Evolutionary conservation across 805 yeast species (phyloP), one percentile per base, ranked within the genome.

Genomic region (Candida coquimbonensis): DNA sequence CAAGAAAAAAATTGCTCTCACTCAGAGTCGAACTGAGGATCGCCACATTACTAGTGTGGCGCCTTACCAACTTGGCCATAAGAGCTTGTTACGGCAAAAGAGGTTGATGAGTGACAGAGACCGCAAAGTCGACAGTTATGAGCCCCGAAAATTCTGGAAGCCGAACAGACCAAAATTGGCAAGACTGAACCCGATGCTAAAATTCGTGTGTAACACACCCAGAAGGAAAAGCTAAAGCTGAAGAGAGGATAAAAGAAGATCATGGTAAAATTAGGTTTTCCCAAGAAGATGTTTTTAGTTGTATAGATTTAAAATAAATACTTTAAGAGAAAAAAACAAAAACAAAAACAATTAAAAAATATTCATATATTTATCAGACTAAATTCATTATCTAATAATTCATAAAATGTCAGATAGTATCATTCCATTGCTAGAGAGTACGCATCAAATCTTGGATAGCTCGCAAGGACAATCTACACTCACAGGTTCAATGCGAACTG

Each of bases 21-120:
- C 75, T 79, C 81, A 76, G 81, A 77, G 68, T 77, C 76, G 82
- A 77, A 77, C 83, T 77, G 81, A 80, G 78, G 84, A 79, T 80
- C 84, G 79, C 78, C 73, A 80, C 85, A 79, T 78, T 80, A 80
- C 84, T 78, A 80, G 84, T 80, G 84, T 80, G 73, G 77, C 84
- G 85, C 85, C 82, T 81, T 79, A 80, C 85, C 86, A 78, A 68
- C 75, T 72, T 69, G 75, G 75, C 75, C 76, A 71, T 70, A 70
- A 67, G 69, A 72, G 75, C 73, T 45, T 29, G 12, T 21, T 21
- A 21, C 4, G 5, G 4, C 24, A 21, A 4, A 21, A 21, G 7
- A 21, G 4, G 24, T 5, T 5, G 24, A 21, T 2, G 19, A 2
- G 19, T 17, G 19, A 17, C 19, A 17, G 2, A 17, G 19, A 17